These are phyloP conservation scores for Aspergillus sojae DNA, from an alignment of 2,329 filamentous ascomycete species.

Conservation along the genomic window DNA sequence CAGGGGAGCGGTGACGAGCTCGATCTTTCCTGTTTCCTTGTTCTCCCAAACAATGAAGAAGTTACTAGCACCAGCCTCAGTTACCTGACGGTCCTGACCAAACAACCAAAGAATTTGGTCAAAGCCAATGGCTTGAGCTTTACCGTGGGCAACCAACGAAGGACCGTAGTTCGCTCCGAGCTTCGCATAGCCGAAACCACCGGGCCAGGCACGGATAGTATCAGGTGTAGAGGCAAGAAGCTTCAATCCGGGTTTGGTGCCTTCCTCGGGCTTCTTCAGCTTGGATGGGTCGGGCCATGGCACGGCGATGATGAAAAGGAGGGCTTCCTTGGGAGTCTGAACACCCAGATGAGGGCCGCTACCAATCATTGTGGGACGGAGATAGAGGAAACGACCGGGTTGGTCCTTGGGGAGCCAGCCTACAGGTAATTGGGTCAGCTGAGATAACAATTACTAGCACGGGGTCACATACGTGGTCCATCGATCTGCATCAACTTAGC, in stretches of 20 bases:
- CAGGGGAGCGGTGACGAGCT: slow-evolving; percentile 82
- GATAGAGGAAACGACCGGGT: slow-evolving; percentile 74
- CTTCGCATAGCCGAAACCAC: slow-evolving; percentile 90
- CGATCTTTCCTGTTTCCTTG: slow-evolving; percentile 58
- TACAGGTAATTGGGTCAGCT: slow-evolving; percentile 26
- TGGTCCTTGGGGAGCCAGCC: slow-evolving; percentile 72
- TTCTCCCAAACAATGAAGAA: slow-evolving; percentile 81
- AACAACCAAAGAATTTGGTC: slow-evolving; percentile 96
- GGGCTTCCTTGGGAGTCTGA: slow-evolving; percentile 75
- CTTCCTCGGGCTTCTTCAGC: slow-evolving; percentile 25
- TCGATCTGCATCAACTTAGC: slow-evolving; percentile 72
- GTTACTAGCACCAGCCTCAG: slow-evolving; percentile 88
- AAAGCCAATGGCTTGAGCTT: slow-evolving; percentile 73
- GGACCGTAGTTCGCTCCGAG: slow-evolving; percentile 94
- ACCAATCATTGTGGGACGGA: slow-evolving; percentile 85
- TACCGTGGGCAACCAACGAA: slow-evolving; percentile 73
- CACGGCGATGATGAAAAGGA: slow-evolving; percentile 78
- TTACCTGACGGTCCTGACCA: slow-evolving; percentile 74
- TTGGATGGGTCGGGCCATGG: slow-evolving; percentile 39
- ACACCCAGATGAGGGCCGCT: slow-evolving; percentile 81
- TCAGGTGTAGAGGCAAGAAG: slow-evolving; percentile 79
- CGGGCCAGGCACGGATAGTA: slow-evolving; percentile 88
- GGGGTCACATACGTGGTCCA: slow-evolving; percentile 49
- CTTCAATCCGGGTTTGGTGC: slow-evolving; percentile 52
- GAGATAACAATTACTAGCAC: background rate